Conservation (phyloP, 2,329 filamentous ascomycete species). For the Aspergillus felis region DNA sequence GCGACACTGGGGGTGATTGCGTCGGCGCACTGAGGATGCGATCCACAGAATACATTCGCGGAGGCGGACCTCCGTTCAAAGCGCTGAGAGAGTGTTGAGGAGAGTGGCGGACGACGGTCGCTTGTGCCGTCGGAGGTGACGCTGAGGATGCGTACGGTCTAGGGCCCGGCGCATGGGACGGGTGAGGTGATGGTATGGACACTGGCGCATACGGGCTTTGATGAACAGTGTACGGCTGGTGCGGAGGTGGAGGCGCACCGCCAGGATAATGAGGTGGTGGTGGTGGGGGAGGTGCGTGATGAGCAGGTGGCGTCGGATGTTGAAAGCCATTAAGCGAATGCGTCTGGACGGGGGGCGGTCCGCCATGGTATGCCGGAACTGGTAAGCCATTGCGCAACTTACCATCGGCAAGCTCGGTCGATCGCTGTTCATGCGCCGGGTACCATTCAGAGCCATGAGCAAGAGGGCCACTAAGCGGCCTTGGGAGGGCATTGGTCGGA, state of each 20-base stretch:
- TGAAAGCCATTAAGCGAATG: slow-evolving; percentile 51
- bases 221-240: slow-evolving; percentile 34
- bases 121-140: slow-evolving; percentile 36
- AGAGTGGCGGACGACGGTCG: slow-evolving; percentile 34
- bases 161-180: slow-evolving; percentile 27
- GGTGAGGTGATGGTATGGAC: slow-evolving; percentile 31
- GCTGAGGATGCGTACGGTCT: slow-evolving; percentile 35
- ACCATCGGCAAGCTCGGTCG: slow-evolving; percentile 26
- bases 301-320: slow-evolving; percentile 20
- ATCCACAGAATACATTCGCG: slow-evolving; percentile 37
- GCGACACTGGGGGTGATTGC: slow-evolving; percentile 34
- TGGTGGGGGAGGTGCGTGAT: slow-evolving; percentile 26
- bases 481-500: slow-evolving; percentile 22
- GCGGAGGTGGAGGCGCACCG: slow-evolving; percentile 32
- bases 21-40: slow-evolving; percentile 30
- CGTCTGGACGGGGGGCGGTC: slow-evolving; percentile 48
- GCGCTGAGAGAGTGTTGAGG: slow-evolving; percentile 35
- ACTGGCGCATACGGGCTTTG: slow-evolving; percentile 38
- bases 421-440: slow-evolving; percentile 34
- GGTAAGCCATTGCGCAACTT: slow-evolving; percentile 34
- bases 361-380: slow-evolving; percentile 24
- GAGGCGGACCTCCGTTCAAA: slow-evolving; percentile 33
- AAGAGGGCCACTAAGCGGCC: slow-evolving; percentile 27
- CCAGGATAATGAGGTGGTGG: slow-evolving; percentile 30
- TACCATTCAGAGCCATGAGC: slow-evolving; percentile 31